Evolutionary conservation across 1,284 basidiomycete genomes (phyloP).

Genomic region (Ustilago curta): DNA sequence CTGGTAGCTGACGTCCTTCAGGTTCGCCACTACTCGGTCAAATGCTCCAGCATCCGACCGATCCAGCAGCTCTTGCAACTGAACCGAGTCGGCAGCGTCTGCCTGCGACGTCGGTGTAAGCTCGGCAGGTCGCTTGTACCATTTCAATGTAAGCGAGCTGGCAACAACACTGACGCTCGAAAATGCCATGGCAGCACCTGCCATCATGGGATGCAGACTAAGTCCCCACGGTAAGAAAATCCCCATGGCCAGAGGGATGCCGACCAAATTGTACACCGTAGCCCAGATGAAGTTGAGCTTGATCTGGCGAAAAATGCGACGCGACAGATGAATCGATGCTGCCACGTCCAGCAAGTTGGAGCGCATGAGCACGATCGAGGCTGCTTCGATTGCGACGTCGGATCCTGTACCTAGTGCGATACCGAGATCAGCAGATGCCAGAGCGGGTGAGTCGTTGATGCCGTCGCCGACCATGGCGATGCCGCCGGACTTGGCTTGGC

Average conservation of each 20-base stretch:
- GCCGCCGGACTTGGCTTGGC: constrained; percentile 36
- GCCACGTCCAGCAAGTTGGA: constrained; percentile 96
- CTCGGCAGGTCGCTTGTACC: constrained; percentile 68
- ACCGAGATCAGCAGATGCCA: constrained; percentile 93
- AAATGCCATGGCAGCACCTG: constrained; percentile 97
- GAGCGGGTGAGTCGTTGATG: constrained; percentile 97
- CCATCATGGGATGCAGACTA: constrained; percentile 97
- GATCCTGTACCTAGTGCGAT: constrained; percentile 96
- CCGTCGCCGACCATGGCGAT: constrained; percentile 89
- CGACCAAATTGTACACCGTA: constrained; percentile 83
- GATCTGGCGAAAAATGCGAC: constrained; percentile 90
- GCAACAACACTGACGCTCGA: constrained; percentile 95
- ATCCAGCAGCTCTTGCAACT: constrained; percentile 35
- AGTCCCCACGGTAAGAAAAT: constrained; percentile 89
- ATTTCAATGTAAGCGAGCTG: constrained; percentile 84
- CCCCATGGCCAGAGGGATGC: constrained; percentile 99
- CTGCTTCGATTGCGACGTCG: constrained; percentile 96
- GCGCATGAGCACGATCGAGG: constrained; percentile 96
- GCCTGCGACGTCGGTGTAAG: constrained; percentile 12
- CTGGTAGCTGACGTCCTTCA: constrained; percentile 49
- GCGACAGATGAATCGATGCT: constrained; percentile 90
- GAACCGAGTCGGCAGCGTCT: constrained; percentile 13
- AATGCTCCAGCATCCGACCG: constrained; percentile 44
- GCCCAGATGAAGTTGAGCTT: constrained; percentile 73
- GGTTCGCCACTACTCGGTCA: constrained; percentile 41